A percentile compares a stretch with the other conserved stretches of the same genome.
Conservation (phyloP, 345 rosid species). For the Salix dunnii region DNA sequence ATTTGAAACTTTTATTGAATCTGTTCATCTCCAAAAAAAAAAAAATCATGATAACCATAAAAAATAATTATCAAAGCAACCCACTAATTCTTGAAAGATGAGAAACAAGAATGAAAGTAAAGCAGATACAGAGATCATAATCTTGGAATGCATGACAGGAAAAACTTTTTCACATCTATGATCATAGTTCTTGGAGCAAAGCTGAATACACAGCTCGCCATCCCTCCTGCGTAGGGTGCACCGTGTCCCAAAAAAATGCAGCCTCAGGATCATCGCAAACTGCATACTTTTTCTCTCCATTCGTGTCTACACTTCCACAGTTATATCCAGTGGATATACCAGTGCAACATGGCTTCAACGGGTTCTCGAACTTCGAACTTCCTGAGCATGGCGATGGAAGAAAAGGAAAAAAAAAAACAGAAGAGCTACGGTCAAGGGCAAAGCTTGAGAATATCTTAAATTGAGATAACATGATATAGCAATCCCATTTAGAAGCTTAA, state of each 20-base stretch:
- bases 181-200: conserved; percentile 28
- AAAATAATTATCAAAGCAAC: too few relatives aligned
- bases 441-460: not conserved
- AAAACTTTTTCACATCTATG: too few relatives aligned
- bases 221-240: conserved; percentile 55
- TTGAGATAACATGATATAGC: too few relatives aligned
- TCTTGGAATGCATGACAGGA: too few relatives aligned
- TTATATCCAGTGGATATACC: conserved; percentile 23
- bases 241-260: conserved; percentile 61
- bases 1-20: too few relatives aligned
- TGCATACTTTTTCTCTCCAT: conserved; percentile 38
- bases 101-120: too few relatives aligned
- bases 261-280: conserved; percentile 48
- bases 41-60: too few relatives aligned
- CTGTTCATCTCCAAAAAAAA: too few relatives aligned
- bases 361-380: conserved; percentile 22
- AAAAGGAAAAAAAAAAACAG: not conserved
- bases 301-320: conserved; percentile 42
- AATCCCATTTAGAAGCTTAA: too few relatives aligned
- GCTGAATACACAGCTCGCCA: conserved; percentile 50
- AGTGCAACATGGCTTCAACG: conserved; percentile 56
- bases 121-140: too few relatives aligned
- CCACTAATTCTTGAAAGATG: too few relatives aligned
- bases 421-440: not conserved
- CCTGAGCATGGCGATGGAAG: not conserved